phyloP scores from a whole-genome alignment of 495 filamentous ascomycete genomes.

The Lineolata rhizophorae region DNA sequence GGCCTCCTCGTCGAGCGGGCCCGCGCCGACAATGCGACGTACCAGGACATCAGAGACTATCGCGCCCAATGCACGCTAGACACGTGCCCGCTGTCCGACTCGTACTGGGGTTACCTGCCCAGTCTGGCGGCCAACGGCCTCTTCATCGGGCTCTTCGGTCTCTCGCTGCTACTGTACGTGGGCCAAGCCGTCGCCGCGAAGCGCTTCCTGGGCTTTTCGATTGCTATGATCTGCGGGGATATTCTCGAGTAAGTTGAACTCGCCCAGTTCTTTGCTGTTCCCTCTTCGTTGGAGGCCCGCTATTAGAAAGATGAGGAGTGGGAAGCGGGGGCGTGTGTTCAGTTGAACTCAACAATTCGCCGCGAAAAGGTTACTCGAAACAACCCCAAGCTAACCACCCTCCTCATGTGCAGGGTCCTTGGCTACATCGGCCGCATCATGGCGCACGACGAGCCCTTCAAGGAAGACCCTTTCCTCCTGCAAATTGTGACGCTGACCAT shows the following conservation, averaged over 20 bases:
- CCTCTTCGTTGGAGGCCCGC: too few relatives aligned
- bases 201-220: conserved; percentile 18
- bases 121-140: conserved; percentile 9
- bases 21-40: too few relatives aligned
- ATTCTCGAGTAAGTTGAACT: too few relatives aligned
- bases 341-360: too few relatives aligned
- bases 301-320: too few relatives aligned
- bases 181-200: conserved; percentile 11
- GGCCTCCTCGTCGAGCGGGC: too few relatives aligned
- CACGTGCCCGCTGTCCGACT: conserved; percentile 9
- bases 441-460: conserved; percentile 21
- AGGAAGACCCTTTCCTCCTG: conserved; percentile 12
- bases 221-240: conserved; percentile 21
- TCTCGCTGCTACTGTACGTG: conserved; percentile 9
- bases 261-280: too few relatives aligned
- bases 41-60: too few relatives aligned
- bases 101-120: conserved; percentile 15
- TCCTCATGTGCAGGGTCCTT: too few relatives aligned
- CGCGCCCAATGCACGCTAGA: conserved; percentile 13
- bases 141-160: conserved; percentile 10
- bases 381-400: too few relatives aligned
- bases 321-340: too few relatives aligned
- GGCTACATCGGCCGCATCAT: conserved; percentile 24
- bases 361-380: too few relatives aligned
- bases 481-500: conserved; percentile 30